Conservation (phyloP, 139 green algal species). For the Coelastrella sp. region DNA sequence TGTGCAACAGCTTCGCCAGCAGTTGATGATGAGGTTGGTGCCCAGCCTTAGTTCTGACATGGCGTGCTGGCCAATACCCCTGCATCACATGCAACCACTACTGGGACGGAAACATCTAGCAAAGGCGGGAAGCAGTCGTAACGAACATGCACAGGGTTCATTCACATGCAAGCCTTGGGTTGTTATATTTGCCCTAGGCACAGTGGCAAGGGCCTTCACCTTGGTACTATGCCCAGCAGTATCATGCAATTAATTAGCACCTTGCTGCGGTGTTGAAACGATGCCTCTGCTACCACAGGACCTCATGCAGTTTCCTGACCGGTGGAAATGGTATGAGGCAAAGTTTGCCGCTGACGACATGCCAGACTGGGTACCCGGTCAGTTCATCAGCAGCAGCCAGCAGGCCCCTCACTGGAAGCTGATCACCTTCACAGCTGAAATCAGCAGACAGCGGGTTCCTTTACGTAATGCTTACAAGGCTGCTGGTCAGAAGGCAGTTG, state of each 20-base stretch:
- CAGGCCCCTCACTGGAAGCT: background rate
- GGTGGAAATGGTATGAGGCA: conserved; percentile 75
- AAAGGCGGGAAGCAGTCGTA: too few relatives aligned
- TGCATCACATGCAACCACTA: too few relatives aligned
- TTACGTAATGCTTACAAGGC: conserved; percentile 83
- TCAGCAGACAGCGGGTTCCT: conserved; percentile 82
- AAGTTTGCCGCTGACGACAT: conserved; percentile 77
- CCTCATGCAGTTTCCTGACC: conserved; percentile 63
- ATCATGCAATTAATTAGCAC: background rate
- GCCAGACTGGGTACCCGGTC: conserved; percentile 80
- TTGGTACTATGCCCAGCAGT: background rate
- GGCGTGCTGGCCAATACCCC: too few relatives aligned
- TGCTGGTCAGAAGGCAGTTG: conserved; percentile 68
- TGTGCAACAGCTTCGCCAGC: too few relatives aligned
- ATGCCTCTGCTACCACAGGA: conserved; percentile 49
- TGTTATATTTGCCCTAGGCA: too few relatives aligned
- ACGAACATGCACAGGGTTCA: too few relatives aligned
- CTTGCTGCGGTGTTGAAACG: background rate
- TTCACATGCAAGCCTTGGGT: too few relatives aligned
- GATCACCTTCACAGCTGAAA: conserved; percentile 74
- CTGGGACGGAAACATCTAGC: too few relatives aligned
- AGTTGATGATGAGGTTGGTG: too few relatives aligned
- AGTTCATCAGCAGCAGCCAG: conserved; percentile 55
- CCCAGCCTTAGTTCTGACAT: too few relatives aligned
- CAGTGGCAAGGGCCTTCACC: too few relatives aligned